Evolutionary conservation across 345 rosid genomes (phyloP), one percentile per base, ranked within the genome.

Genomic region (Camelina sativa): DNA sequence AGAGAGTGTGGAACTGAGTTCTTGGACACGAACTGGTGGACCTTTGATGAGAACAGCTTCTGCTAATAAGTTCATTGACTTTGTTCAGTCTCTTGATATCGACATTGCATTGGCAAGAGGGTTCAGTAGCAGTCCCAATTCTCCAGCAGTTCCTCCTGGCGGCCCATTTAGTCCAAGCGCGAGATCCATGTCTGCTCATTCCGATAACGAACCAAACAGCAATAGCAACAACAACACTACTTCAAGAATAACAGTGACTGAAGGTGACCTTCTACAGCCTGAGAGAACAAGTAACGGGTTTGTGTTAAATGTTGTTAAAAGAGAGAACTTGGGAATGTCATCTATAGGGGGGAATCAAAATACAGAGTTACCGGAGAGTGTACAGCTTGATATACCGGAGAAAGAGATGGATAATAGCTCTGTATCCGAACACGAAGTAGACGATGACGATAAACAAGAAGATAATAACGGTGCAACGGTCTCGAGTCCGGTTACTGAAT

Each of bases 21-120:
- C 97, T 38, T 95, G 99, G 99, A 95, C 99, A 12, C 84, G 97
- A 74, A 80, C 97, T 47, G 99, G 99, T 25, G 99, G 97, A 28
- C 99, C 99, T 7, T 79, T 95, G 80, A 95, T 95, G 99, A 90
- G 99, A 81, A 92, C 96, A 34, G 77, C 90, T 57, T 95, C 97
- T 20, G 99, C 99, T 37, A 86, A 90, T 70, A 79, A 67, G 82
- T 95, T 95, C 72, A 72, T 88, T 8, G 96, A 90, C 54, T 95
- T 85, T 60, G 90, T 95, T 51, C 96, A 89, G 68, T 82, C 76
- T 72, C 87, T 95, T 32, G 93, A 89, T 57, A 61, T 71, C 2
- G 88, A 88, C 54, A 53, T 85, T 59, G 96, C 93, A 37, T 55
- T 81, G 62, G 54, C 71, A 46, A 88, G 80, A 82, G 86, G 86